A percentile compares a stretch with the other conserved stretches of the same genome.
Conservation (phyloP, 106 monocot species). For the Narthecium ossifragum region DNA sequence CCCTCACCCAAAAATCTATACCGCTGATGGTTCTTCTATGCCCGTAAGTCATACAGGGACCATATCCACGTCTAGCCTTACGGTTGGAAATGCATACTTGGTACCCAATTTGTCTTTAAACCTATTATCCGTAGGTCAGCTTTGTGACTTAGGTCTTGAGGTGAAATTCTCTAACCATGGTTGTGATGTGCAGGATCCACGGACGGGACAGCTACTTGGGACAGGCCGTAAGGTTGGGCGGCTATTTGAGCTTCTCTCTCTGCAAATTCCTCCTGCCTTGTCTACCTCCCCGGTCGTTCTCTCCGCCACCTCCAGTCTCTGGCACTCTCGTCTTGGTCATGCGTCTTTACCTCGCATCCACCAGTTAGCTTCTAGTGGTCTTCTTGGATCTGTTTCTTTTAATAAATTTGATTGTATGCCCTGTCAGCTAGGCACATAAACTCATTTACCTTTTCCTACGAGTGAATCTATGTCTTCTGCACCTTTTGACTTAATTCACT, state of each 20-base stretch:
- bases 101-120: neutral
- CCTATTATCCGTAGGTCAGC: too few species aligned
- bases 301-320: too few species aligned
- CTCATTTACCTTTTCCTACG: neutral
- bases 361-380: neutral
- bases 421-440: neutral
- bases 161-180: too few species aligned
- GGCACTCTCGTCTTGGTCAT: neutral
- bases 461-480: too few species aligned
- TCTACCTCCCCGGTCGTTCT: too few species aligned
- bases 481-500: neutral
- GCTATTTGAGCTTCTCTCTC: too few species aligned
- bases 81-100: too few species aligned
- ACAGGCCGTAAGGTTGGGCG: too few species aligned
- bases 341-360: neutral
- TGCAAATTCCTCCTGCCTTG: too few species aligned
- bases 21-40: neutral
- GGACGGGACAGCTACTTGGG: too few species aligned
- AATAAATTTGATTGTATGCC: neutral
- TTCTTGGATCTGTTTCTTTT: neutral
- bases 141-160: too few species aligned
- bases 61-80: neutral
- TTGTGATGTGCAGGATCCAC: too few species aligned
- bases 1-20: neutral
- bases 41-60: neutral